These are phyloP conservation scores for Jamesozyma spencerorum DNA, from an alignment of 805 yeast genomes.

Conservation along the genomic window DNA sequence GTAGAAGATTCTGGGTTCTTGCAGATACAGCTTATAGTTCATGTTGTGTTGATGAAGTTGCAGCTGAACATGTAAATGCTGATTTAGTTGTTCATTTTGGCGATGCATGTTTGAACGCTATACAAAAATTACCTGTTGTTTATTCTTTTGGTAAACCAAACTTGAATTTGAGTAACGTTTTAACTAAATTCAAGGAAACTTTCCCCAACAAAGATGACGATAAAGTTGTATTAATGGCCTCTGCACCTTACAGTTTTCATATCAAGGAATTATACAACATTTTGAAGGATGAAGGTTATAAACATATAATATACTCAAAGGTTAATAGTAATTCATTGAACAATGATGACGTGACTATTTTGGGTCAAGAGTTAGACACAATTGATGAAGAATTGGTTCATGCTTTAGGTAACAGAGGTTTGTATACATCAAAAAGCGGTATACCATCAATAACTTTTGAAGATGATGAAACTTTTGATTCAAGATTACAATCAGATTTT, in stretches of 20 bases:
- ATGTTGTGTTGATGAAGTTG: constrained; percentile 95
- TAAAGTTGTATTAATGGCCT: constrained; percentile 60
- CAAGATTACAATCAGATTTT: constrained; percentile 36
- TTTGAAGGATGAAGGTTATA: constrained; percentile 27
- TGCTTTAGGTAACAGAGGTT: constrained; percentile 27
- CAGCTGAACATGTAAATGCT: constrained; percentile 84
- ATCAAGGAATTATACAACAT: constrained; percentile 33
- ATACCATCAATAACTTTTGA: constrained; percentile 4
- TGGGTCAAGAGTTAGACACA: constrained; percentile 31
- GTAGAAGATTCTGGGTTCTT: constrained; percentile 57
- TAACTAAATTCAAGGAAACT: constrained; percentile 33
- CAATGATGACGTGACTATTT: constrained; percentile 31
- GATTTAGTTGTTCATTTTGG: constrained; percentile 90
- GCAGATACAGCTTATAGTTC: constrained; percentile 95
- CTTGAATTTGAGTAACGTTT: constrained; percentile 36
- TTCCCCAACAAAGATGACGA: constrained; percentile 32
- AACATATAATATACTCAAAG: constrained; percentile 34
- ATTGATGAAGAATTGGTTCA: constrained; percentile 13
- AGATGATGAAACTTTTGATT: constrained; percentile 5
- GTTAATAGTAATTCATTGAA: constrained; percentile 27
- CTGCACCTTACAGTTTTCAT: constrained; percentile 52
- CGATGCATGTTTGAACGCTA: constrained; percentile 82
- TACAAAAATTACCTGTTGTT: constrained; percentile 60
- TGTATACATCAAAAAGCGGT: constrained; percentile 18
- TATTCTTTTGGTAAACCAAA: constrained; percentile 71